Conservation (phyloP, 805 yeast genomes). For the Danielia oregonensis region DNA sequence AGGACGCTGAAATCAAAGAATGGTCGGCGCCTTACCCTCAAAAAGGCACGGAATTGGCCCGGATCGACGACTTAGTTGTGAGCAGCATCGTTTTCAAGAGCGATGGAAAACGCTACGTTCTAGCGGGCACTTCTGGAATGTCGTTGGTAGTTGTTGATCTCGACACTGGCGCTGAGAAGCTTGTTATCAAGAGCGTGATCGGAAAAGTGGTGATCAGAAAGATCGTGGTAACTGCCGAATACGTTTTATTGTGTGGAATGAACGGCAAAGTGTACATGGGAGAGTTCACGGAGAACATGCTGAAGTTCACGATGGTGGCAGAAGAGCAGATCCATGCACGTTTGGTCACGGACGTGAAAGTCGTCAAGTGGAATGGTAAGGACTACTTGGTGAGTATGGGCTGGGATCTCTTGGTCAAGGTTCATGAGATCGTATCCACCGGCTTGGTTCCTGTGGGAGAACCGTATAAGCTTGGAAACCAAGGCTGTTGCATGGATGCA, state of each 20-base stretch:
- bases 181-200: conserved; percentile 13
- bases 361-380: conserved; percentile 10
- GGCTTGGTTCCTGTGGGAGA: conserved; percentile 9
- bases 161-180: conserved; percentile 7
- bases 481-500: conserved; percentile 50
- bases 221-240: conserved; percentile 22
- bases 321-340: conserved; percentile 32
- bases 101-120: conserved; percentile 2
- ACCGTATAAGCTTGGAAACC: conserved; percentile 39
- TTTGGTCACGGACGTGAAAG: conserved; percentile 36
- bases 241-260: conserved; percentile 47
- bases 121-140: conserved; percentile 19
- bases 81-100: conserved; percentile 8
- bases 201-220: conserved; percentile 33
- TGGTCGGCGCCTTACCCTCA: conserved; percentile 32
- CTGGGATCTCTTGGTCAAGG: conserved; percentile 48
- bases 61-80: conserved; percentile 22
- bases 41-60: conserved; percentile 5
- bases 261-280: conserved; percentile 41
- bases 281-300: conserved; percentile 2
- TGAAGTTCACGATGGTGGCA: conserved; percentile 1
- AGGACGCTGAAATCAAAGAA: conserved; percentile 11
- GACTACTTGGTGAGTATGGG: conserved; percentile 53
- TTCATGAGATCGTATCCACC: conserved; percentile 26
- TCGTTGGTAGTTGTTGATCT: conserved; percentile 17